Conservation (phyloP, 352 stramenopile species). For the Pythium aquatile region DNA sequence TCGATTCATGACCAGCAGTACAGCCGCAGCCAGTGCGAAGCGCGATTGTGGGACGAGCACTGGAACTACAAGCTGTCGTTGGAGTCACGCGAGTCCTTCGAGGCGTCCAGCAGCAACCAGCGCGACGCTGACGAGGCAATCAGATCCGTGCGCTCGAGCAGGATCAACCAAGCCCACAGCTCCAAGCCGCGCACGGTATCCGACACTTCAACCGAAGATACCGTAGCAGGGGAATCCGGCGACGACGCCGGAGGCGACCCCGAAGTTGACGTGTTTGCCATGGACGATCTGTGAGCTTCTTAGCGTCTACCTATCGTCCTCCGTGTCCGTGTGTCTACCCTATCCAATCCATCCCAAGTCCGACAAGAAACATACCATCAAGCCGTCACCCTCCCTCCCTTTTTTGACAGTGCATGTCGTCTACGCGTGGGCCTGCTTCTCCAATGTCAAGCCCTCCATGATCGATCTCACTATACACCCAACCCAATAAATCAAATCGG, state of each 20-base stretch:
- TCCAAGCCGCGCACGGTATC: slow-evolving; percentile 31
- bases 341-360: neutral
- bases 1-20: slow-evolving; percentile 25
- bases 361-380: neutral
- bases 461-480: neutral
- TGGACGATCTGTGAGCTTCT: slow-evolving; percentile 55
- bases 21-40: slow-evolving; percentile 48
- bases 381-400: neutral
- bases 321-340: neutral
- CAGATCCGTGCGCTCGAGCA: neutral
- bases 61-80: slow-evolving; percentile 78
- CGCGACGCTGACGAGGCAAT: slow-evolving; percentile 5
- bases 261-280: slow-evolving; percentile 48
- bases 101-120: slow-evolving; percentile 27
- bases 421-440: neutral
- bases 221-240: slow-evolving; percentile 27
- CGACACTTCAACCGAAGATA: slow-evolving; percentile 40
- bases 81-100: slow-evolving; percentile 61
- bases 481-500: neutral
- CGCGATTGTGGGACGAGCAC: slow-evolving; percentile 56
- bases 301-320: neutral
- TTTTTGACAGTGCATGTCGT: slow-evolving; percentile 1
- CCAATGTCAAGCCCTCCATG: no score
- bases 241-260: slow-evolving; percentile 27
- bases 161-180: slow-evolving; percentile 7